Evolutionary conservation across 208 protist species (phyloP).

Genomic region (Acanthamoeba polyphaga): DNA sequence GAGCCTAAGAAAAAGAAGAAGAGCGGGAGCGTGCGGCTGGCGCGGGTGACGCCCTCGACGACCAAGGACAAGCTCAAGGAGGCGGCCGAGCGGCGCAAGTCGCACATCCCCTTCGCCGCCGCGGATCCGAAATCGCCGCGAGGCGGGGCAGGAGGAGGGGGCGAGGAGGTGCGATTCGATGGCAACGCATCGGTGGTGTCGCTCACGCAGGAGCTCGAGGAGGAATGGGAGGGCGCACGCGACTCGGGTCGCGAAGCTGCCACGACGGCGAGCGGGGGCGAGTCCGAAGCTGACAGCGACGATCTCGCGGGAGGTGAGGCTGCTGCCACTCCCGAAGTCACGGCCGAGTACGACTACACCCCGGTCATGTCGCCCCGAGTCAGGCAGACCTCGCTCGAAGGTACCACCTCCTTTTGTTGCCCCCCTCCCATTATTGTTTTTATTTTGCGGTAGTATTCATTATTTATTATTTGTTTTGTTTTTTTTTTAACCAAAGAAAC

Average conservation of each 20-base stretch:
- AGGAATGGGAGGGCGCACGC: background rate
- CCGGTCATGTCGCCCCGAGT: background rate
- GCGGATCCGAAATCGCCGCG: background rate
- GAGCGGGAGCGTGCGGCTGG: background rate
- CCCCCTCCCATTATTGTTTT: too few species aligned
- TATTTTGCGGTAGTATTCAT: too few species aligned
- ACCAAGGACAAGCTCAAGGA: slow-evolving; percentile 5
- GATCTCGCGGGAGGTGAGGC: background rate
- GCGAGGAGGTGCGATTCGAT: background rate
- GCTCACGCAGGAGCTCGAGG: background rate
- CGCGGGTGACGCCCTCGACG: background rate
- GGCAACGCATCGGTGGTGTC: background rate
- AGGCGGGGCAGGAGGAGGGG: background rate
- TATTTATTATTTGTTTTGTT: too few species aligned
- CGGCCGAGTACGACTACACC: background rate
- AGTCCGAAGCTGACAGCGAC: too few species aligned
- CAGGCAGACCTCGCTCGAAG: background rate
- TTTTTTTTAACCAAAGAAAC: background rate
- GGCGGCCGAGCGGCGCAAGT: background rate
- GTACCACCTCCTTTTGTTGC: background rate
- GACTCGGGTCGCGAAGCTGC: background rate
- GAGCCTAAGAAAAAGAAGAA: background rate
- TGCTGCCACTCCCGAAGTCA: background rate
- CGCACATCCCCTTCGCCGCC: background rate
- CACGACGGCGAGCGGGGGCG: background rate